Conservation (phyloP, 768 basidiomycete species). For the Neoboletus magnificus region DNA sequence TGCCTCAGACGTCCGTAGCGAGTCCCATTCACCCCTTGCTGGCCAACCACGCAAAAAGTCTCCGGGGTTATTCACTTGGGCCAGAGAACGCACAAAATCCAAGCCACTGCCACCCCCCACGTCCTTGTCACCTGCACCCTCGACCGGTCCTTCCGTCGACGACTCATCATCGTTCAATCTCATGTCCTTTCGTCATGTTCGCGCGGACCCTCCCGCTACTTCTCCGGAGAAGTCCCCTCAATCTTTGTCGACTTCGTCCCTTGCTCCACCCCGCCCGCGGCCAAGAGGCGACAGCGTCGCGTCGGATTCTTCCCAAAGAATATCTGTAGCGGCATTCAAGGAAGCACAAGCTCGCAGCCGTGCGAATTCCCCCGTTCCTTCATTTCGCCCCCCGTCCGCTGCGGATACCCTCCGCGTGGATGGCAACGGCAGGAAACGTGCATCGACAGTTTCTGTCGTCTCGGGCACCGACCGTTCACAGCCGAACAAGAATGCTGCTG, state of each 20-base stretch:
- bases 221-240: conserved; percentile 22
- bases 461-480: conserved; percentile 14
- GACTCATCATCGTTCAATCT: conserved; percentile 58
- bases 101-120: conserved; percentile 29
- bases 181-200: conserved; percentile 69
- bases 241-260: conserved; percentile 21
- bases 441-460: conserved; percentile 29
- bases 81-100: conserved; percentile 37
- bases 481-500: conserved; percentile 7
- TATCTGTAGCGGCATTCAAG: conserved; percentile 78
- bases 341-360: conserved; percentile 68
- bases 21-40: conserved; percentile 14
- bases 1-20: conserved; percentile 9
- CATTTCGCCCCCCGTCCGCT: conserved; percentile 40
- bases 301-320: conserved; percentile 68
- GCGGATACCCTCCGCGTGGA: conserved; percentile 32
- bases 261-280: conserved; percentile 42
- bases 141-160: conserved; percentile 20
- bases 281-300: conserved; percentile 56
- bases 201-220: conserved; percentile 39
- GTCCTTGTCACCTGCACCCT: conserved; percentile 32
- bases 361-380: conserved; percentile 58
- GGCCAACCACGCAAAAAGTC: conserved; percentile 32
- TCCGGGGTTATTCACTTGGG: conserved; percentile 34
- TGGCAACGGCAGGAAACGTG: conserved; percentile 22